Evolutionary conservation across 2,329 filamentous ascomycete genomes (phyloP), one percentile per base, ranked within the genome.

Genomic region (Phyllosticta paracitricarpa): DNA sequence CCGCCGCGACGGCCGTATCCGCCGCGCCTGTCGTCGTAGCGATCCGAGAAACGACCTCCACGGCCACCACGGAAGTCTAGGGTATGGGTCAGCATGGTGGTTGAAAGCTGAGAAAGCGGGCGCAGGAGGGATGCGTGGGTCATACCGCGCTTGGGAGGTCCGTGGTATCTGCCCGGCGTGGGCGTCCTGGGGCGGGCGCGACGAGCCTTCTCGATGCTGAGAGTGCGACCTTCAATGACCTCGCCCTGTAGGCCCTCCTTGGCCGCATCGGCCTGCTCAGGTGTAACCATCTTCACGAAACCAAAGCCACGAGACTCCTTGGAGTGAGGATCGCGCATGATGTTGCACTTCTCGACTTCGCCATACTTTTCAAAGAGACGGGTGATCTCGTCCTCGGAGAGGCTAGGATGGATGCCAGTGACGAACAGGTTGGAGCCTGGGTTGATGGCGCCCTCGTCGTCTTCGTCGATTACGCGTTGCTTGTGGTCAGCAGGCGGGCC

Each of bases 321-420:
- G 71, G 90, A 95, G 77, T 99, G 94, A 64, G 94, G 94, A 73
- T 99, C 94, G 72, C 93, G 86, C 94, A 99, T 99, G 79, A 99
- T 99, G 76, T 97, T 95, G 81, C 93, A 97, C 79, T 95, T 97
- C 79, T 97, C 93, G 58, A 99, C 94, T 73, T 96, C 91, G 68
- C 94, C 94, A 71, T 97, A 97, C 79, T 97, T 99, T 79, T 97
- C 91, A 72, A 99, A 99, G 67, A 99, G 87, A 75, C 91, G 91
- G 60, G 89, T 89, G 64, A 99, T 90, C 73, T 97, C 94, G 17
- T 87, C 84, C 76, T 99, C 94, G 56, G 84, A 87, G 67, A 99
- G 84, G 70, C 89, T 89, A 62, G 94, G 94, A 75, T 97, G 91
- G 67, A 99, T 99, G 69, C 94, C 94, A 65, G 94, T 99, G 67